Conservation (phyloP, 805 yeast genomes). For the Ogataea ganodermae region DNA sequence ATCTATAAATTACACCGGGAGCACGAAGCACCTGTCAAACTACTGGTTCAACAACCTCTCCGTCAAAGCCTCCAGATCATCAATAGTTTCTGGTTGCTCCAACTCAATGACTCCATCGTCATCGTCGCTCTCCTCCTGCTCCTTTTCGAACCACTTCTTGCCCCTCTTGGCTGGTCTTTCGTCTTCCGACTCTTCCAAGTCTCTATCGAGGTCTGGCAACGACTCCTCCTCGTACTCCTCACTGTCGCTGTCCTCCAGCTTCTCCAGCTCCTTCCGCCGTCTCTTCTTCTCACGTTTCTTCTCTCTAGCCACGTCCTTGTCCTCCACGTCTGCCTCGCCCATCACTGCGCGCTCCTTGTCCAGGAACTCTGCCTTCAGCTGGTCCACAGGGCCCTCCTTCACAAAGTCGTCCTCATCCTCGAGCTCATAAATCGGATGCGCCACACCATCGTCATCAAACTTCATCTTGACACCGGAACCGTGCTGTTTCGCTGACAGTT, state of each 20-base stretch:
- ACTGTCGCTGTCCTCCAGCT: conserved; percentile 40
- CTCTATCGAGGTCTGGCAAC: conserved; percentile 28
- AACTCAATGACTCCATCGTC: conserved; percentile 58
- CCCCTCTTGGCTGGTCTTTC: conserved; percentile 38
- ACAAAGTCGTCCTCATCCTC: conserved; percentile 87
- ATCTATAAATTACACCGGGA: too few species aligned
- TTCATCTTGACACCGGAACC: conserved; percentile 76
- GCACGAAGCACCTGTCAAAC: too few species aligned
- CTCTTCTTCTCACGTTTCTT: conserved; percentile 88
- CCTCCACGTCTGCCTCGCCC: conserved; percentile 72
- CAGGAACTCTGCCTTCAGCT: conserved; percentile 69
- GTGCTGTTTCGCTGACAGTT: conserved; percentile 58
- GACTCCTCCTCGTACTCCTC: conserved; percentile 32
- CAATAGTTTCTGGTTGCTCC: conserved; percentile 87
- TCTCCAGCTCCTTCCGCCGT: conserved; percentile 78
- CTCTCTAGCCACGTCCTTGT: conserved; percentile 72
- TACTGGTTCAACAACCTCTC: conserved; percentile 38
- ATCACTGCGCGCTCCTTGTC: conserved; percentile 65
- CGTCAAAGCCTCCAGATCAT: conserved; percentile 90
- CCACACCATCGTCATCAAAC: conserved; percentile 92
- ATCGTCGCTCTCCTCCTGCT: conserved; percentile 24
- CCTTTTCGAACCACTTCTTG: conserved; percentile 52
- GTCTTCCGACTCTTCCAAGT: conserved; percentile 34
- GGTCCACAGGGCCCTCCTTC: conserved; percentile 61
- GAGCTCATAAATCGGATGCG: conserved; percentile 90